phyloP scores from a whole-genome alignment of 305 asterid genomes.

The Fraxinus sp. region DNA sequence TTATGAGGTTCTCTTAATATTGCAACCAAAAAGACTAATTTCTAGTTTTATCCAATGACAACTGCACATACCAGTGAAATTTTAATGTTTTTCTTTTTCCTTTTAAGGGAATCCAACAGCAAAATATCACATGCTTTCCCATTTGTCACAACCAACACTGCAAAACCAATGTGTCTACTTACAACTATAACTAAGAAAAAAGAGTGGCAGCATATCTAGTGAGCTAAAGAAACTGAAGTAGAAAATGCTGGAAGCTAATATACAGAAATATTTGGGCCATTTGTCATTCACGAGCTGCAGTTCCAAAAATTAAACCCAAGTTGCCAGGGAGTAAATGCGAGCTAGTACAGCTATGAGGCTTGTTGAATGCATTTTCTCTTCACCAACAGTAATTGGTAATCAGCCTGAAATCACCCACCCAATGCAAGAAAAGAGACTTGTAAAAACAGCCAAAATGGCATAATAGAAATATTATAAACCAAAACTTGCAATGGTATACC shows the following conservation, averaged over 20 bases:
- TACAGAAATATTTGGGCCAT: conserved; percentile 29
- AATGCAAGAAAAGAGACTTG: conserved; percentile 20
- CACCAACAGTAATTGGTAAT: conserved; percentile 25
- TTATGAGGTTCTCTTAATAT: background rate
- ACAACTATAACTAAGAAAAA: background rate
- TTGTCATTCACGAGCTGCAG: background rate
- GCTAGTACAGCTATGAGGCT: conserved; percentile 12
- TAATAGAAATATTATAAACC: conserved; percentile 13
- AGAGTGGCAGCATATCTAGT: conserved; percentile 17
- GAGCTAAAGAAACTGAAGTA: conserved; percentile 21
- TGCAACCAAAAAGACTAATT: background rate
- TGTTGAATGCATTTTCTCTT: conserved; percentile 23
- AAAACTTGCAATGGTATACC: conserved; percentile 44
- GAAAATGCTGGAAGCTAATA: conserved; percentile 1
- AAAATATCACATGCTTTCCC: background rate
- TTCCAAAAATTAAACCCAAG: conserved; percentile 16
- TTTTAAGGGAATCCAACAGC: background rate
- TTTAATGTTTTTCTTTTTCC: background rate
- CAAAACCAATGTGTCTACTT: background rate
- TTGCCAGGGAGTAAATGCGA: background rate
- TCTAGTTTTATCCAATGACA: background rate
- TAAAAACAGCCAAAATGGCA: conserved; percentile 9
- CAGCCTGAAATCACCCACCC: conserved; percentile 41
- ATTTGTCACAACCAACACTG: background rate
- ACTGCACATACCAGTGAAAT: background rate